These are phyloP conservation scores for Umbellularia californica DNA, from an alignment of 164 flowering plant species.

Conservation along the genomic window DNA sequence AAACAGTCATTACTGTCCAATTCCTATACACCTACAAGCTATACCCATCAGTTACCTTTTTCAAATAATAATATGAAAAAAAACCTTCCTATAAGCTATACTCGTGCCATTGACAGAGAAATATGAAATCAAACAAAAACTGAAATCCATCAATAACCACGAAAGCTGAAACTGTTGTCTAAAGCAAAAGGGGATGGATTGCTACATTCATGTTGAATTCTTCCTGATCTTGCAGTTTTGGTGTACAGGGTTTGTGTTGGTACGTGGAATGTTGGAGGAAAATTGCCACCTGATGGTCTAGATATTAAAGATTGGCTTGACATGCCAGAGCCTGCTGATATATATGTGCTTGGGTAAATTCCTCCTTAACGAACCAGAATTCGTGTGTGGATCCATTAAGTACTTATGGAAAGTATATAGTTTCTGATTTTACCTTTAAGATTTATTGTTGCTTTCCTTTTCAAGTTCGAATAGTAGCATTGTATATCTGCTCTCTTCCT, in stretches of 20 bases:
- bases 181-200: background rate
- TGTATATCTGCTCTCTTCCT: background rate
- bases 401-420: background rate
- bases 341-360: constrained; percentile 91
- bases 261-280: constrained; percentile 97
- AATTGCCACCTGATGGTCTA: constrained; percentile 71
- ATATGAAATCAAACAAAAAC: background rate
- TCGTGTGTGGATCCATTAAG: background rate
- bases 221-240: constrained; percentile 3
- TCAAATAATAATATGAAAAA: background rate
- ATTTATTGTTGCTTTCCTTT: background rate
- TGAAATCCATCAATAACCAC: background rate
- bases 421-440: background rate
- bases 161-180: background rate
- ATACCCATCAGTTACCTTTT: background rate
- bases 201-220: background rate
- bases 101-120: background rate
- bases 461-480: too few relatives aligned
- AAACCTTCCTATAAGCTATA: too few relatives aligned
- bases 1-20: background rate
- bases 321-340: constrained; percentile 68
- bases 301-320: constrained; percentile 83
- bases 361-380: background rate
- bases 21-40: background rate
- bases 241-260: constrained; percentile 61